Conservation (phyloP, 768 basidiomycete genomes). For the Suillus lakei region DNA sequence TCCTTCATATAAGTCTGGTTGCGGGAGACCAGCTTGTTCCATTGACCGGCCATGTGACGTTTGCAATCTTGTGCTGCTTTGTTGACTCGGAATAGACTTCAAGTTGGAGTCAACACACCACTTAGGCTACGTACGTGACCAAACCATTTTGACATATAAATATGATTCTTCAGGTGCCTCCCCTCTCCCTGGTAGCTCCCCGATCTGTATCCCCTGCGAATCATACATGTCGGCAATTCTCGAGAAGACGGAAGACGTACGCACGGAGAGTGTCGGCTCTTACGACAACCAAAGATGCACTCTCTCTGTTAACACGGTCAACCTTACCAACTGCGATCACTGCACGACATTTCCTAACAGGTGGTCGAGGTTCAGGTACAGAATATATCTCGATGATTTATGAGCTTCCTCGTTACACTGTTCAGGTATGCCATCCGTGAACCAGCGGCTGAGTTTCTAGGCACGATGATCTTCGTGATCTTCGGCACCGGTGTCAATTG, state of each 20-base stretch:
- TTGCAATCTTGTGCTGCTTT: background rate
- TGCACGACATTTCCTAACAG: constrained; percentile 48
- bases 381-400: constrained; percentile 1
- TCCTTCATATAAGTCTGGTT: background rate
- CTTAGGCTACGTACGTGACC: background rate
- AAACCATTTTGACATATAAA: background rate
- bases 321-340: constrained; percentile 28
- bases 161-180: background rate
- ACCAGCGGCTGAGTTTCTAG: constrained; percentile 67
- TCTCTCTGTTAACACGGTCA: background rate
- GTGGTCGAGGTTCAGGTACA: constrained; percentile 62
- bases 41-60: background rate
- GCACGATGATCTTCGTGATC: constrained; percentile 59
- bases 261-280: background rate
- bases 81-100: background rate
- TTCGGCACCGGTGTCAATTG: constrained; percentile 64
- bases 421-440: constrained; percentile 54
- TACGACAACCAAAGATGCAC: background rate
- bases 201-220: background rate
- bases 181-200: background rate
- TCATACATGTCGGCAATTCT: background rate
- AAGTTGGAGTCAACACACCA: background rate
- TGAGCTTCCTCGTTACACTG: background rate
- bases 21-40: background rate
- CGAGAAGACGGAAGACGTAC: constrained; percentile 9